Evolutionary conservation across 768 basidiomycete species (phyloP), one percentile per base, ranked within the genome.

Genomic region (Suillus brevipes): DNA sequence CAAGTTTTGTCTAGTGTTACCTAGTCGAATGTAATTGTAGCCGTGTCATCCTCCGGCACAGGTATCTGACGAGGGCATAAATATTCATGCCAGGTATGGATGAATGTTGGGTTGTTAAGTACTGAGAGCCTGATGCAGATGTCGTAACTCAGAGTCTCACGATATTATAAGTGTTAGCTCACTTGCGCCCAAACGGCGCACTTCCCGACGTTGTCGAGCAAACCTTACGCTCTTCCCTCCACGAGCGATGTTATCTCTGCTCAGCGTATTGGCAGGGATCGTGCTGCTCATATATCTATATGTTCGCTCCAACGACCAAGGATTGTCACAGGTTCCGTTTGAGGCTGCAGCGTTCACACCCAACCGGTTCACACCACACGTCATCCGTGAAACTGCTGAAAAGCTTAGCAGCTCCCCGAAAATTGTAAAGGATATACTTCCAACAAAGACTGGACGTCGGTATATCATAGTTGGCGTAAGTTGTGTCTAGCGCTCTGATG

Each of bases 391-490:
- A 67, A 75, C 79, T 3, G 82, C 83, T 1, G 74, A 76, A 13
- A 62, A 71, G 25, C 72, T 86, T n/a, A 72, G 68, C 4, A 70
- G 74, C 9, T 63, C 67, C 2, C 78, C 81, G 1, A 69, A 81
- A 61, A 70, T 76, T 38, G 75, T 81, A 45, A 67, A 78, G 8
- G 78, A 82, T 52, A 79, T 86, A 63, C 74, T 91, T 34, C 88
- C 89, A 6, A 85, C 85, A 3, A 87, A 80, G 74, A 93, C 91
- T 0, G 90, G 89, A 23, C 82, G 91, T 63, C 81, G 87, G 58
- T 92, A 93, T 72, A 90, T 92, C 64, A 81, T 93, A 5, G 83
- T 90, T 43, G 91, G 91, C 69, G 89, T 90, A 72, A 66, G 85
- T 10, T 13, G 12, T 1, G 6, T 55, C 16, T 3, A 34, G 38